Evolutionary conservation across 192 early-diverging fungal species (phyloP), one percentile per base, ranked within the genome.

Genomic region (Coemansia sp.): DNA sequence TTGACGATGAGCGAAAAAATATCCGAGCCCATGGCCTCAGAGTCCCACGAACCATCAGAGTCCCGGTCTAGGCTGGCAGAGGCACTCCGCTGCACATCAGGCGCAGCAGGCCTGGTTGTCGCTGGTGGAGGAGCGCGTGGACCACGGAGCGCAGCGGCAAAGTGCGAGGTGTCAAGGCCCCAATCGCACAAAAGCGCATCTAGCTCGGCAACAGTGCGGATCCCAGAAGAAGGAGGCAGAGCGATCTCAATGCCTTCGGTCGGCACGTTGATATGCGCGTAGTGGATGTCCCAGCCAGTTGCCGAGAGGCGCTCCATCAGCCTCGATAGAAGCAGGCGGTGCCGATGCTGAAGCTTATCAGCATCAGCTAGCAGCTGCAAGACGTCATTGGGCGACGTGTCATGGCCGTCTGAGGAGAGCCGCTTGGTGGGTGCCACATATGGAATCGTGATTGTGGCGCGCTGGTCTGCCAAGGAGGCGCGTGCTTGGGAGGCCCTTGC

Each of bases 1-100:
- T 81, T 73, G 37, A 81, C 73, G 54, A 81, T 68, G 22, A 81
- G 73, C 19, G 78, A 81, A 15, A 81, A 81, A 19, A 81, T 56
- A 4, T 56, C 62, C 12, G 78, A 75, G 25, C 75, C 73, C 25
- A 75, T 67, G 24, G 71, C 73, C n/a, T 65, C 67, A 6, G 65
- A 70, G 41, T 47, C 38, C 24, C 35, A 40, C 19, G 65, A 46
- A 42, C 20, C 22, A 24, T 15, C 51, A 45, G 41, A 51, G 25
- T 29, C 25, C 22, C 24, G 47, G 10, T 22, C 47, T 27, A 51
- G 4, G 6, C 47, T 51, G 11, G 24, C 15, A 12, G 46, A 10
- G 20, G 22, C 10, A 25, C 46, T 49, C 22, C 11, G 22, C 46
- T 19, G 22, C 11, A 10, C 47, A 51, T 51, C 47, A 12, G 47